Percentiles rank a stretch among this genome's conserved stretches.
These are phyloP conservation scores for Coccomyxa subellipsoidea DNA, from an alignment of 163 green algal genomes.

Conservation along the genomic window DNA sequence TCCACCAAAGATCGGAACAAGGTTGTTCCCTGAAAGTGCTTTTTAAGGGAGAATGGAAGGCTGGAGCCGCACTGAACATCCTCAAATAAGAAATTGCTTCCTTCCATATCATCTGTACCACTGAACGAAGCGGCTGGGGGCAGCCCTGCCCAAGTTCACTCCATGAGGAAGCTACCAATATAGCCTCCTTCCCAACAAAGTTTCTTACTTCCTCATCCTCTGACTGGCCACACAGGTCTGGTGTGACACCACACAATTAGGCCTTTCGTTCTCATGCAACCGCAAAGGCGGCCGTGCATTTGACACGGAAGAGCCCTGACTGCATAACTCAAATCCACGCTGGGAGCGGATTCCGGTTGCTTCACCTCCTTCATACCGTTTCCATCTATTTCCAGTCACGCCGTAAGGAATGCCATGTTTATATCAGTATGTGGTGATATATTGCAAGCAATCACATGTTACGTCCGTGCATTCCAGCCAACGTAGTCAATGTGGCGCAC, in stretches of 20 bases:
- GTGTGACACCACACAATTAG: no score
- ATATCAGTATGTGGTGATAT: not conserved
- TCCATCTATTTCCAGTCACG: not conserved
- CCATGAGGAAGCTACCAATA: not conserved
- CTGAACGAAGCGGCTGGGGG: no score
- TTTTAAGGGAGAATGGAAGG: no score
- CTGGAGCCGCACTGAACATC: no score
- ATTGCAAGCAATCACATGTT: not conserved
- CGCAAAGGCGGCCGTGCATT: not conserved
- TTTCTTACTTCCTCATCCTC: no score
- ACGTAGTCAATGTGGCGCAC: conserved; percentile 4
- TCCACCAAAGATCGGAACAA: no score
- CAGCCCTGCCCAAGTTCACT: not conserved
- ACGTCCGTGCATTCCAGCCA: not conserved
- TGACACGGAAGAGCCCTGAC: not conserved
- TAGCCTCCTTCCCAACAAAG: not conserved
- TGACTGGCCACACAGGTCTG: no score
- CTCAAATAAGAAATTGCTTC: no score
- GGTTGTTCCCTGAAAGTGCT: no score
- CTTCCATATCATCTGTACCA: no score
- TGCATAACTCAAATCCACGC: not conserved
- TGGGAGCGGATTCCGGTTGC: not conserved
- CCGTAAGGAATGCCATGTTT: not conserved
- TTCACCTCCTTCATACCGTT: not conserved
- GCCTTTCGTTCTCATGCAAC: no score